These are phyloP conservation scores for Delonix regia DNA, from an alignment of 306 rosid species.

Conservation along the genomic window DNA sequence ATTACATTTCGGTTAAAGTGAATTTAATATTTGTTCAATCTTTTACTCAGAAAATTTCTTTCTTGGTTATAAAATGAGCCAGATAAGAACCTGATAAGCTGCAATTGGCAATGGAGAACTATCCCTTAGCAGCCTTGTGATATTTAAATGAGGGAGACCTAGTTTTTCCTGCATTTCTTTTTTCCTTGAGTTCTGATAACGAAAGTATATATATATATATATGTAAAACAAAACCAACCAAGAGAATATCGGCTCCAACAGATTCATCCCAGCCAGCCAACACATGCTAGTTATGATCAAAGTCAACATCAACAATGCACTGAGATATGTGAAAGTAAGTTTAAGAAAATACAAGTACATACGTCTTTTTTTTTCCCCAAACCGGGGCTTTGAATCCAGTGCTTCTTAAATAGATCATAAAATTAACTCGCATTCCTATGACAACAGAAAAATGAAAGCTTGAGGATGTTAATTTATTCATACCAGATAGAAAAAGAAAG, in stretches of 20 bases:
- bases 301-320: conserved; percentile 33
- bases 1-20: background rate
- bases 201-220: background rate
- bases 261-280: conserved; percentile 61
- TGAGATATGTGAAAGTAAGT: conserved; percentile 2
- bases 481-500: background rate
- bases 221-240: conserved; percentile 66
- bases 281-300: conserved; percentile 35
- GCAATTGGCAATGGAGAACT: conserved; percentile 86
- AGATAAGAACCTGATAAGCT: conserved; percentile 80
- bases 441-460: conserved; percentile 27
- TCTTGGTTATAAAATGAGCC: background rate
- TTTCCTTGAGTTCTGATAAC: conserved; percentile 6
- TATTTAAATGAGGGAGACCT: conserved; percentile 86
- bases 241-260: conserved; percentile 96
- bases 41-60: too few species aligned
- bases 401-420: conserved; percentile 94
- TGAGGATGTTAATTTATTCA: conserved; percentile 22
- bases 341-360: conserved; percentile 34
- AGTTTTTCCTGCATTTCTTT: conserved; percentile 78
- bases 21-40: too few species aligned
- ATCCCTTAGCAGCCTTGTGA: conserved; percentile 82
- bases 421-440: conserved; percentile 90
- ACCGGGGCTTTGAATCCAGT: conserved; percentile 90
- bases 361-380: conserved; percentile 96